phyloP scores from a whole-genome alignment of 306 rosid genomes.

The Medicago arabica region DNA sequence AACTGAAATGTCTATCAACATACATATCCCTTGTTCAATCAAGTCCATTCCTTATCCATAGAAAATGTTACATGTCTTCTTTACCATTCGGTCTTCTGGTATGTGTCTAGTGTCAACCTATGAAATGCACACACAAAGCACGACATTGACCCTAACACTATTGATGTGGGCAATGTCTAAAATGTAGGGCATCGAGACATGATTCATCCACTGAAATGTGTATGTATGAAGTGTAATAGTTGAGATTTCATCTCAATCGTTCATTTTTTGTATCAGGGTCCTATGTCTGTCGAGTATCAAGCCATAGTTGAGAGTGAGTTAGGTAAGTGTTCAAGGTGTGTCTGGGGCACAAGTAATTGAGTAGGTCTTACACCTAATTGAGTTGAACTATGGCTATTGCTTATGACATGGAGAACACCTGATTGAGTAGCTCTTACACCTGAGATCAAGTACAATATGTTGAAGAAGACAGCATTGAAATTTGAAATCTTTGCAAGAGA shows the following conservation, averaged over 20 bases:
- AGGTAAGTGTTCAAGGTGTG: background rate
- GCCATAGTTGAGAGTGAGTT: background rate
- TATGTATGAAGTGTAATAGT: background rate
- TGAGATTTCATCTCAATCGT: background rate
- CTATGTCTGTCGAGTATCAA: background rate
- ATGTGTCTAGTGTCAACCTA: slow-evolving; percentile 1
- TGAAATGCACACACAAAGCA: background rate
- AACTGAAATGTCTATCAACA: slow-evolving; percentile 12
- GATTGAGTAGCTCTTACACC: background rate
- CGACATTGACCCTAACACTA: background rate
- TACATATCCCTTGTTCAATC: slow-evolving; percentile 21
- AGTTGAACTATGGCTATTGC: background rate
- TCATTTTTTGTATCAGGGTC: background rate
- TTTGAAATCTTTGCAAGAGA: background rate
- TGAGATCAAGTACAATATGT: background rate
- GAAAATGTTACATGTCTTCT: slow-evolving; percentile 16
- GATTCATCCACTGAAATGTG: background rate
- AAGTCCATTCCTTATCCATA: slow-evolving; percentile 2
- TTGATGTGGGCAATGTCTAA: background rate
- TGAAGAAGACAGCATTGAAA: background rate
- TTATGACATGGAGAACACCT: background rate
- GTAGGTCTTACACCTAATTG: background rate
- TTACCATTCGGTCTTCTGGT: slow-evolving; percentile 1
- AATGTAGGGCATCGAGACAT: background rate
- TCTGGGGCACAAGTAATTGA: background rate